These are phyloP conservation scores for Fusarium sp. DNA, from an alignment of 2,329 filamentous ascomycete genomes.

Conservation along the genomic window DNA sequence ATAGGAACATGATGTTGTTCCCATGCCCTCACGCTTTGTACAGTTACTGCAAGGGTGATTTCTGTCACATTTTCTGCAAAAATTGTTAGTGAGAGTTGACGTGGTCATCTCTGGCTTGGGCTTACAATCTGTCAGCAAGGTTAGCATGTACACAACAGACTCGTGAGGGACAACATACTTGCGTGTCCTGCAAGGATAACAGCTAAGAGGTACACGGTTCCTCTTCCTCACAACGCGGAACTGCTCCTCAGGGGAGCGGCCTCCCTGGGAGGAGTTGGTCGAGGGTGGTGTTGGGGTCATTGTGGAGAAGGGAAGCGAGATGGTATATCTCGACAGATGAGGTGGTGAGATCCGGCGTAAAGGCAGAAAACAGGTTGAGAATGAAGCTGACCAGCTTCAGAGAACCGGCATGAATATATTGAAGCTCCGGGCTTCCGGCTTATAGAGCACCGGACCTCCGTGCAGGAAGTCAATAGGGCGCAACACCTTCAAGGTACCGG, in stretches of 20 bases:
- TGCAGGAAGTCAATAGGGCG: slow-evolving; percentile 1
- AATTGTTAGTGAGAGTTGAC: slow-evolving; percentile 24
- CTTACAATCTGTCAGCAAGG: slow-evolving; percentile 53
- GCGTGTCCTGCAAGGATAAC: slow-evolving; percentile 88
- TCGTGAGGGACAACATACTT: slow-evolving; percentile 72
- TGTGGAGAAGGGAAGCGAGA: slow-evolving; percentile 43
- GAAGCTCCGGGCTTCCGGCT: slow-evolving; percentile 19
- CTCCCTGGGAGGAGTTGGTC: slow-evolving; percentile 80
- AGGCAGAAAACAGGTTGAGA: slow-evolving; percentile 16
- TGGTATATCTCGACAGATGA: slow-evolving; percentile 38
- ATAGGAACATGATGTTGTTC: slow-evolving; percentile 86
- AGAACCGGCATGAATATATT: slow-evolving; percentile 45
- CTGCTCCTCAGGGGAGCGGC: slow-evolving; percentile 85
- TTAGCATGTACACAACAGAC: slow-evolving; percentile 46
- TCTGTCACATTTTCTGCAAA: slow-evolving; percentile 89
- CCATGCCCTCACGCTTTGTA: slow-evolving; percentile 87
- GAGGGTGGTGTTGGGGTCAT: slow-evolving; percentile 85
- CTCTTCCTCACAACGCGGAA: slow-evolving; percentile 91
- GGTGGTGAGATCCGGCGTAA: slow-evolving; percentile 25
- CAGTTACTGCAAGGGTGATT: slow-evolving; percentile 94
- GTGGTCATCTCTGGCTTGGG: not conserved
- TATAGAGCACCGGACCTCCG: not conserved
- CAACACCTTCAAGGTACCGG: slow-evolving; percentile 5
- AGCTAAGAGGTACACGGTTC: slow-evolving; percentile 92
- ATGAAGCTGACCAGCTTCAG: slow-evolving; percentile 32